Conservation (phyloP, 208 protist species). For the Trypanosoma melophagium region DNA sequence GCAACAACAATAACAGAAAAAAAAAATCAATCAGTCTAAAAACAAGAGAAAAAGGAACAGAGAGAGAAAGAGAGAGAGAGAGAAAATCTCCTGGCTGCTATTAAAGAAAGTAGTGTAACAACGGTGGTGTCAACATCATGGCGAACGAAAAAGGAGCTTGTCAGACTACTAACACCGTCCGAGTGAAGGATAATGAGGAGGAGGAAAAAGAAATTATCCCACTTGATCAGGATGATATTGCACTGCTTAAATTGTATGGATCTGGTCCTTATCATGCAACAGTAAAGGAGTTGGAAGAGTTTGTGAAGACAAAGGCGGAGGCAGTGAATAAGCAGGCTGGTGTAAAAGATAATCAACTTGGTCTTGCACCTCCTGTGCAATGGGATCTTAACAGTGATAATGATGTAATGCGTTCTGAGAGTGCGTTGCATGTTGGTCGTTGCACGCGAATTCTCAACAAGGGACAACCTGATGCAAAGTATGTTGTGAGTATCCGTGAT, state of each 20-base stretch:
- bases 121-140: slow-evolving; percentile 36
- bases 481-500: slow-evolving; percentile 98
- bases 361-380: slow-evolving; percentile 96
- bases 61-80: slow-evolving; percentile 2
- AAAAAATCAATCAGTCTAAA: neutral
- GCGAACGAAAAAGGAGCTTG: slow-evolving; percentile 85
- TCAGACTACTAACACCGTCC: slow-evolving; percentile 76
- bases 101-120: neutral
- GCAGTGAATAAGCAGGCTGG: slow-evolving; percentile 95
- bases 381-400: slow-evolving; percentile 99
- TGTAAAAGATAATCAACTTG: slow-evolving; percentile 99
- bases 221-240: slow-evolving; percentile 98
- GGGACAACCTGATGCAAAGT: slow-evolving; percentile 92
- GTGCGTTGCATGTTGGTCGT: slow-evolving; percentile 98
- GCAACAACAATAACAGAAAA: neutral
- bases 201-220: slow-evolving; percentile 91
- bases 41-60: slow-evolving; percentile 9
- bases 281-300: slow-evolving; percentile 97
- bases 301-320: slow-evolving; percentile 95
- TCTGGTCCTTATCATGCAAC: slow-evolving; percentile 95
- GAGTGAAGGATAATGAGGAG: slow-evolving; percentile 75
- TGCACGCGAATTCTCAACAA: slow-evolving; percentile 99
- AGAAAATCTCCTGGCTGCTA: neutral
- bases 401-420: slow-evolving; percentile 95
- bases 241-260: slow-evolving; percentile 98